Evolutionary conservation across 2,329 filamentous ascomycete genomes (phyloP), one percentile per base, ranked within the genome.

Genomic region (Kalmusia sp.): DNA sequence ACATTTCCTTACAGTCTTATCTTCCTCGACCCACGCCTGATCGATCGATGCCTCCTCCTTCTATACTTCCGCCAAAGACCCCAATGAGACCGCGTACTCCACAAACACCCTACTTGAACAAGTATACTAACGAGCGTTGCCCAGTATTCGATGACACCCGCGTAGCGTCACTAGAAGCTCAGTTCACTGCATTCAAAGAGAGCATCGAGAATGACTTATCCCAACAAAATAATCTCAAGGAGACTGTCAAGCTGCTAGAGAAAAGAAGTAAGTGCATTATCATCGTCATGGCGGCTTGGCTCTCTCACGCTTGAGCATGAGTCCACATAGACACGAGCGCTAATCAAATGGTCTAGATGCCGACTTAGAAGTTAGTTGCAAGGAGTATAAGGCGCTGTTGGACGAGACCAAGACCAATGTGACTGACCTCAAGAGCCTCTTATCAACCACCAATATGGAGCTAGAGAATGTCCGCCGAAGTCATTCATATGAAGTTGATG

Each of bases 101-200:
- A 61, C 57, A 67, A 57, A 82, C 83, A 60, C 72, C 71, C 12
- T 93, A 83, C 79, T 80, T 93, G 67, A 88, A 83, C 61, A 89
- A 87, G 78, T 78, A 87, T 80, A 91, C 92, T 87, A 88, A 91
- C 82, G 77, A 84, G 61, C 82, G 79, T 76, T 70, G 73, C 71
- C 79, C 83, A 91, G 89, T 84, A 67, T 93, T 89, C 83, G 92
- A 97, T 71, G 88, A 92, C 64, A 85, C 85, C 56, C 86, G 88
- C 59, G 83, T 97, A 62, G 87, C 87, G 58, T 84, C 87, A 54
- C 88, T 97, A 76, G 91, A 96, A 46, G 68, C 65, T 80, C 81
- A 93, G 65, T 92, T 92, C 69, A 82, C 84, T 41, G 80, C 83
- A 54, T 80, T 98, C 57, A 88, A 89, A 67, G 82, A 88, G 52